Base-by-base conservation (phyloP, 148 eudicot species). In the Linanthus parryae region DNA sequence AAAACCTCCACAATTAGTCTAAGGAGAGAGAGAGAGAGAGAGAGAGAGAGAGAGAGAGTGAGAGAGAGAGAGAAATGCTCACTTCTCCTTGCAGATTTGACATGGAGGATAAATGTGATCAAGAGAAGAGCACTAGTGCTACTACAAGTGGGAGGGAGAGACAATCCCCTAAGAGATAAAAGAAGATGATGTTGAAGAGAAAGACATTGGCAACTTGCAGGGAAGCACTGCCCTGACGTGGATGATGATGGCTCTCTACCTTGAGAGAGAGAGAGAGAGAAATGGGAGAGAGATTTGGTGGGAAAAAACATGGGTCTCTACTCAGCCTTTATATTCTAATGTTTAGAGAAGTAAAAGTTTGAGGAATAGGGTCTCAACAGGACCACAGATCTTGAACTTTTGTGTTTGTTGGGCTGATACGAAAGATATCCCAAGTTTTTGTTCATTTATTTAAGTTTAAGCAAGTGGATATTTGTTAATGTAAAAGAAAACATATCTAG, bases 141-240 rank as follows among this genome's bases (percentile, higher is more conserved):
- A 42, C 50, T n/a, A 31, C 34, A 57, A 46, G 21, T 12, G 25
- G 39, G 25, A 48, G 44, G 41, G 56, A 38, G 44, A n/a, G 10
- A 19, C 42, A 55, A 26, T 36, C 19, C 13, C 8, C 37, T 22
- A 48, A 37, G 36, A 22, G 23, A 27, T 54, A 55, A 54, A 26
- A 52, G 39, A 30, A 54, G 60, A 37, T 25, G 55, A 54, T 38
- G 55, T 39, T 22, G 18, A 45, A 37, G 46, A 59, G 37, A 43
- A 39, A 50, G 45, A 11, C 55, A 24, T n/a, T 16, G 7, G 58
- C 61, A 54, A 63, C 54, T 63, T 45, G 67, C 54, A 37, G 47
- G 40, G 29, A 46, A 54, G 23, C 45, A 54, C 29, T 45, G 31
- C 5, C 21, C 18, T 44, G 54, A 66, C 54, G 59, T 45, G 36